Conservation (phyloP, 371 early-diverging fungal genomes). For the Rhizopus delemar region DNA sequence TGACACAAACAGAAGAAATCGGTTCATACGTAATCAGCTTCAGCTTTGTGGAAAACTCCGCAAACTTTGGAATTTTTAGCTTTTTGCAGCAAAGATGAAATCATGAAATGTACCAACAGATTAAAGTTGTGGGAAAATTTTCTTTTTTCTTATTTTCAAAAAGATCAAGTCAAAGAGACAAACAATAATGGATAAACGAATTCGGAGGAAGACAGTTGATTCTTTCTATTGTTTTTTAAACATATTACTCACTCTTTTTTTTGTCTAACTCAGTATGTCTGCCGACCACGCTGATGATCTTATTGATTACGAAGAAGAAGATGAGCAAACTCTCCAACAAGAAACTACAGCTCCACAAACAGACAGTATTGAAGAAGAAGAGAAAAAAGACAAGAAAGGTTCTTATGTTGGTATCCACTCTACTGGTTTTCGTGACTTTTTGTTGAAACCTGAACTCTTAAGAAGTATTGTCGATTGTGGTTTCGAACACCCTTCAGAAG, state of each 20-base stretch:
- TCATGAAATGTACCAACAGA: no score
- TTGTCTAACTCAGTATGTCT: slow-evolving; percentile 38
- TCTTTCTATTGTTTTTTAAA: slow-evolving; percentile 1
- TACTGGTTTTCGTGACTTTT: slow-evolving; percentile 98
- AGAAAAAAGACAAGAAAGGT: slow-evolving; percentile 90
- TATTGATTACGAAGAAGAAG: slow-evolving; percentile 94
- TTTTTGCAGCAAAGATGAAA: no score
- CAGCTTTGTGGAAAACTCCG: no score
- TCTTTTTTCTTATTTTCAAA: no score
- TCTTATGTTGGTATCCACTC: slow-evolving; percentile 97
- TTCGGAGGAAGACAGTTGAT: slow-evolving; percentile 8
- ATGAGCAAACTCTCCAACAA: slow-evolving; percentile 64
- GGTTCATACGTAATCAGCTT: no score
- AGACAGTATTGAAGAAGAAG: slow-evolving; percentile 49
- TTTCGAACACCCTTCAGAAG: slow-evolving; percentile 98
- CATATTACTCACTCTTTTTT: background rate
- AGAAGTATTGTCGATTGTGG: slow-evolving; percentile 96
- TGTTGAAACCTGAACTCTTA: slow-evolving; percentile 93
- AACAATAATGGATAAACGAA: slow-evolving; percentile 2
- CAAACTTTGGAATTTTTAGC: no score
- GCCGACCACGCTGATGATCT: slow-evolving; percentile 86
- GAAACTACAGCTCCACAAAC: slow-evolving; percentile 39
- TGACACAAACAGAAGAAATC: no score
- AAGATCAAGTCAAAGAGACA: background rate
- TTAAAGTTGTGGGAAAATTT: no score